These are phyloP conservation scores for Phytophthora crassamura DNA, from an alignment of 352 stramenopile genomes.

Conservation along the genomic window DNA sequence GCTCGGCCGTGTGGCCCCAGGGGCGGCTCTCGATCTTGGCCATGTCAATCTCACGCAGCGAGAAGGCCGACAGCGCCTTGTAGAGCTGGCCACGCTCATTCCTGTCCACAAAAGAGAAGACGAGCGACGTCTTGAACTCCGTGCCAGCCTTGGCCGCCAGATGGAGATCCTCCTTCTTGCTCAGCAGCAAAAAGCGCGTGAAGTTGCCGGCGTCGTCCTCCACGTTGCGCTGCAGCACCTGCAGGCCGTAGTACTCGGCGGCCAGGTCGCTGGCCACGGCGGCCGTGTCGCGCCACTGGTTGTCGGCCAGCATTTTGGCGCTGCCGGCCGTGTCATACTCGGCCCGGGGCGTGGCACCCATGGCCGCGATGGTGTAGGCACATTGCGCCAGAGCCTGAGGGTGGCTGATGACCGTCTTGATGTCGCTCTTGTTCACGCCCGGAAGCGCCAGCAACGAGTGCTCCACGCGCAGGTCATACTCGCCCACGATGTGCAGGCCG, in stretches of 20 bases:
- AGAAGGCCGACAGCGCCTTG: slow-evolving; percentile 77
- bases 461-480: slow-evolving; percentile 81
- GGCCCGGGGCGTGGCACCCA: slow-evolving; percentile 77
- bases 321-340: slow-evolving; percentile 98
- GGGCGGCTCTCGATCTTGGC: slow-evolving; percentile 83
- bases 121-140: slow-evolving; percentile 85
- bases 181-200: slow-evolving; percentile 94
- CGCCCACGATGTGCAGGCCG: slow-evolving; percentile 69
- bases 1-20: slow-evolving; percentile 71
- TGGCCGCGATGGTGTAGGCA: slow-evolving; percentile 92
- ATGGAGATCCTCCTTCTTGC: slow-evolving; percentile 59
- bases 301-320: slow-evolving; percentile 96
- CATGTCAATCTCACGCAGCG: slow-evolving; percentile 76
- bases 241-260: slow-evolving; percentile 93
- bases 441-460: slow-evolving; percentile 94
- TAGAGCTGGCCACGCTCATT: slow-evolving; percentile 78
- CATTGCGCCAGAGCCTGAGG: slow-evolving; percentile 97
- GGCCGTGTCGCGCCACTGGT: slow-evolving; percentile 84
- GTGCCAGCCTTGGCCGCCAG: slow-evolving; percentile 45
- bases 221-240: slow-evolving; percentile 71
- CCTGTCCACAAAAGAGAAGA: slow-evolving; percentile 82
- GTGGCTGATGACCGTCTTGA: slow-evolving; percentile 97
- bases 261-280: slow-evolving; percentile 97
- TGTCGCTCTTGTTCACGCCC: slow-evolving; percentile 85
- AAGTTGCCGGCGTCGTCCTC: slow-evolving; percentile 77